These are phyloP conservation scores for Metarhizium brunneum DNA, from an alignment of 2,329 filamentous ascomycete genomes.

Conservation along the genomic window DNA sequence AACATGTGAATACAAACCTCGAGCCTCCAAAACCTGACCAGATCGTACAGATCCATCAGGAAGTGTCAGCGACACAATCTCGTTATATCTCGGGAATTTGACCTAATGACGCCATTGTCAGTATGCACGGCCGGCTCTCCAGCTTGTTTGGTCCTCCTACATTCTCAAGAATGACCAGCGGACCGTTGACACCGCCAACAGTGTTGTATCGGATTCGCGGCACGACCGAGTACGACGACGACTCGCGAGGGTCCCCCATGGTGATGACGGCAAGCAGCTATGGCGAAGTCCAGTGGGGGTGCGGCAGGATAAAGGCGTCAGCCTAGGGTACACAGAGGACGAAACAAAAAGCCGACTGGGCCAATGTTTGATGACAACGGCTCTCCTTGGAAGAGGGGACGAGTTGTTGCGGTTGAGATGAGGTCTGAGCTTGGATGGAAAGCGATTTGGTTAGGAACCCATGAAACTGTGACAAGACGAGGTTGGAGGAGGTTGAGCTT, in stretches of 20 bases:
- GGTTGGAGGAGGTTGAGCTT: constrained; percentile 30
- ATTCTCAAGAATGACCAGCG: constrained; percentile 95
- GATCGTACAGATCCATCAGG: constrained; percentile 90
- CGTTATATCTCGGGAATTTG: constrained; percentile 96
- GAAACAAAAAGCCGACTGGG: neutral
- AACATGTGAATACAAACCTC: constrained; percentile 51
- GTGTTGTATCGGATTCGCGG: constrained; percentile 87
- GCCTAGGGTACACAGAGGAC: neutral
- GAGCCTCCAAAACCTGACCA: constrained; percentile 93
- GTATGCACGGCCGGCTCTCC: neutral
- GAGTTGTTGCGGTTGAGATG: neutral
- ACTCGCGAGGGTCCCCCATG: constrained; percentile 49
- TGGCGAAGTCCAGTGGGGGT: constrained; percentile 10
- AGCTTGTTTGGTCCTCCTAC: constrained; percentile 34
- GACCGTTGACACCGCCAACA: constrained; percentile 94
- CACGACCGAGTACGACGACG: constrained; percentile 50
- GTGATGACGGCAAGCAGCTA: constrained; percentile 14
- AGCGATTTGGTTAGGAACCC: constrained; percentile 9
- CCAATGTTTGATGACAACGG: neutral
- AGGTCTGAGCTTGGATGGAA: neutral
- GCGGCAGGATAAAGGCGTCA: constrained; percentile 11
- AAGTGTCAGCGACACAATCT: constrained; percentile 92
- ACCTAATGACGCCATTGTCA: constrained; percentile 48
- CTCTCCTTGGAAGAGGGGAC: neutral
- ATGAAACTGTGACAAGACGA: constrained; percentile 15